phyloP scores from a whole-genome alignment of 73 alveolate genomes.

The Blepharisma stoltei region DNA sequence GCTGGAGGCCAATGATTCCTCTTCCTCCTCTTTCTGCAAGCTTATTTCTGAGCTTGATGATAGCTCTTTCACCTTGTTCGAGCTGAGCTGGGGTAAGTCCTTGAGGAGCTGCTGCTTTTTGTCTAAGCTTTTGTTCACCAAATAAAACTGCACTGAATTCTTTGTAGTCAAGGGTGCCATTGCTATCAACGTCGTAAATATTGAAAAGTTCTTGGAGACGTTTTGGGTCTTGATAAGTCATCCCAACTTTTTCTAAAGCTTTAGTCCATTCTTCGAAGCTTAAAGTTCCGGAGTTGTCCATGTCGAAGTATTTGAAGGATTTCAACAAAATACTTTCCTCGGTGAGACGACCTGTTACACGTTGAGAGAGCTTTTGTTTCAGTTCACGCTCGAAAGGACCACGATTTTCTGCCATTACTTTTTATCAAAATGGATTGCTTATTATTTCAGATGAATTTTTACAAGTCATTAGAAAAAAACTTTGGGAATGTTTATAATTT shows the following conservation, averaged over 20 bases:
- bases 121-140: neutral
- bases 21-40: slow-evolving; percentile 50
- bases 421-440: no score
- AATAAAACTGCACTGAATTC: slow-evolving; percentile 54
- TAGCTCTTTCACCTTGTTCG: slow-evolving; percentile 37
- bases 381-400: slow-evolving; percentile 64
- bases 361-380: slow-evolving; percentile 67
- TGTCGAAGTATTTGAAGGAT: slow-evolving; percentile 86
- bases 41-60: slow-evolving; percentile 45
- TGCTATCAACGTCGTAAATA: slow-evolving; percentile 49
- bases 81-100: no score
- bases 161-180: slow-evolving; percentile 56
- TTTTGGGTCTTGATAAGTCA: neutral
- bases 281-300: slow-evolving; percentile 67
- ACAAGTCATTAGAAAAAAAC: no score
- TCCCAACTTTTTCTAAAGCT: slow-evolving; percentile 80
- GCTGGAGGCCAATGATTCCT: slow-evolving; percentile 58
- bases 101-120: no score
- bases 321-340: slow-evolving; percentile 80
- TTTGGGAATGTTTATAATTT: no score
- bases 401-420: no score
- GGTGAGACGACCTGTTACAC: slow-evolving; percentile 56
- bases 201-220: slow-evolving; percentile 39
- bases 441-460: no score
- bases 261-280: slow-evolving; percentile 71